Percentiles rank a stretch among this genome's conserved stretches.
Conservation (phyloP, 805 yeast species). For the Torulaspora microellipsoides region DNA sequence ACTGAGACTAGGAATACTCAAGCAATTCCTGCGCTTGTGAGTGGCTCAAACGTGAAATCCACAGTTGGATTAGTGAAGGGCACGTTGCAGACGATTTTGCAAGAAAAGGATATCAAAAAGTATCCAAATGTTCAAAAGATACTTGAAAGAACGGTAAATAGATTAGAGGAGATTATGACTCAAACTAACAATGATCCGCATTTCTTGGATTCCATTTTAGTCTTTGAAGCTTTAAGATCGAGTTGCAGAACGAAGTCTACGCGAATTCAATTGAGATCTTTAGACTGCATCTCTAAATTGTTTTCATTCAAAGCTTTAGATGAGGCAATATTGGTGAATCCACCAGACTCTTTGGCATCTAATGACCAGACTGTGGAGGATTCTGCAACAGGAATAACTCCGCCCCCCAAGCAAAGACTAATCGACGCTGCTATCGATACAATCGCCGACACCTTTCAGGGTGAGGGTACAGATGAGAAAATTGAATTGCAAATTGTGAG, state of each 20-base stretch:
- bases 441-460: constrained; percentile 79
- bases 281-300: constrained; percentile 82
- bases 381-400: constrained; percentile 40
- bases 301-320: constrained; percentile 77
- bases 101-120: constrained; percentile 57
- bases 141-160: constrained; percentile 32
- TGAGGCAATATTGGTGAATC: constrained; percentile 50
- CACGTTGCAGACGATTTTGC: constrained; percentile 54
- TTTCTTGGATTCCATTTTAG: constrained; percentile 43
- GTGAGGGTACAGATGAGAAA: constrained; percentile 85
- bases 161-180: constrained; percentile 27
- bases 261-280: constrained; percentile 65
- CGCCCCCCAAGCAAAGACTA: constrained; percentile 51
- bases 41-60: constrained; percentile 28
- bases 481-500: constrained; percentile 90
- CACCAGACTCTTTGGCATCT: constrained; percentile 37
- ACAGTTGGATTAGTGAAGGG: constrained; percentile 45
- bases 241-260: constrained; percentile 65
- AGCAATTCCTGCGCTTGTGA: constrained; percentile 4
- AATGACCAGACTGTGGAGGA: constrained; percentile 27
- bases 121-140: constrained; percentile 35
- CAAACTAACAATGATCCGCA: constrained; percentile 22
- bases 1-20: constrained; percentile 15
- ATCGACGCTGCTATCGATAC: constrained; percentile 83
- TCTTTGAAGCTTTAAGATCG: constrained; percentile 74